Conservation (phyloP, 2,329 filamentous ascomycete species). For the Calonectria crousiana region DNA sequence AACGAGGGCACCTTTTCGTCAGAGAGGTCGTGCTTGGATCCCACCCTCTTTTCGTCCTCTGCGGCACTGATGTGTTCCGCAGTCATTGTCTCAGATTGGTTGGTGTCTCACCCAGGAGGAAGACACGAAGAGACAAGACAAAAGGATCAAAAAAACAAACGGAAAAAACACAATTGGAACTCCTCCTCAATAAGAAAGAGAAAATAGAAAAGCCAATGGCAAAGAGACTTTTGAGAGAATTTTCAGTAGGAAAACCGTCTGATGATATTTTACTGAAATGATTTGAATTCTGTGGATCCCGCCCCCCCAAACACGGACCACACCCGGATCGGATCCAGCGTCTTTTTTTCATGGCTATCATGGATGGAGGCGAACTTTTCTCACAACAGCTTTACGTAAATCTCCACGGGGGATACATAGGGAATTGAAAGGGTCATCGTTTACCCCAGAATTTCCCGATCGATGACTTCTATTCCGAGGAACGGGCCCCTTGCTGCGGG, state of each 20-base stretch:
- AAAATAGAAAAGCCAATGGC: neutral
- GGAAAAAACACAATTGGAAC: neutral
- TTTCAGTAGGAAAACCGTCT: neutral
- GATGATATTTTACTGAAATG: slow-evolving; percentile 11
- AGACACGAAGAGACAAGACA: neutral
- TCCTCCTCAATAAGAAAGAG: neutral
- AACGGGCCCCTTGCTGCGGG: neutral
- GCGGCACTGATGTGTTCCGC: slow-evolving; percentile 5
- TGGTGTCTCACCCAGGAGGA: neutral
- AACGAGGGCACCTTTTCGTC: slow-evolving; percentile 7
- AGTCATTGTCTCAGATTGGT: neutral
- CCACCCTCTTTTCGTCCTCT: slow-evolving; percentile 17
- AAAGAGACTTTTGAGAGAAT: slow-evolving; percentile 8
- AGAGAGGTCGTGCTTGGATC: neutral
- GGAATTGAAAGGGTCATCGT: neutral
- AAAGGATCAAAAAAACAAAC: neutral
- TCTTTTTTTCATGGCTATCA: slow-evolving; percentile 4
- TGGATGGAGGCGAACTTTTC: neutral
- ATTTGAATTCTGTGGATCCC: slow-evolving; percentile 4
- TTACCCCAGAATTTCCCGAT: slow-evolving; percentile 3
- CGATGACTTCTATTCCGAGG: neutral
- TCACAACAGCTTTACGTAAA: slow-evolving; percentile 18
- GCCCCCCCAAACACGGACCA: slow-evolving; percentile 1
- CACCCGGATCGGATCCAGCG: slow-evolving; percentile 10
- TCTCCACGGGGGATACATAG: slow-evolving; percentile 5